phyloP scores from a whole-genome alignment of 345 rosid genomes.

The Eucalyptus marginata region DNA sequence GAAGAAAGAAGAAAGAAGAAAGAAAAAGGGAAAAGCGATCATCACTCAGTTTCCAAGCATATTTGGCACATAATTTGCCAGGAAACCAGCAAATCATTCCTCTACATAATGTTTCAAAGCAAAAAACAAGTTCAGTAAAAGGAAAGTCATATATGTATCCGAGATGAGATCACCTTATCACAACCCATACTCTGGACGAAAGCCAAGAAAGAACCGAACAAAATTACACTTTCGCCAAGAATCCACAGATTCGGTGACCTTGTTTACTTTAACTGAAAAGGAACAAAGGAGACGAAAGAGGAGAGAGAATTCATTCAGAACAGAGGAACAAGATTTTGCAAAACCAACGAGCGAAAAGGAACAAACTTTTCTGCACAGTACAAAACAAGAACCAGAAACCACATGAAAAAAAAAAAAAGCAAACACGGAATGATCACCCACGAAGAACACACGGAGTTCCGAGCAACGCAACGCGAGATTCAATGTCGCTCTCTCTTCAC shows the following conservation, averaged over 20 bases:
- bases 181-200: not conserved
- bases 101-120: not conserved
- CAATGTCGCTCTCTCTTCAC: not conserved
- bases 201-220: not conserved
- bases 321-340: not conserved
- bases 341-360: not conserved
- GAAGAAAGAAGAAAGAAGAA: not conserved
- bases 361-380: not conserved
- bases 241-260: not conserved
- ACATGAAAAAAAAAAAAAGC: not conserved
- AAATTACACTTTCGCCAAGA: not conserved
- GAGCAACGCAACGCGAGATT: not conserved
- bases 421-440: not conserved
- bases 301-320: not conserved
- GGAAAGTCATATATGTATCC: not conserved
- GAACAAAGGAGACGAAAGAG: not conserved
- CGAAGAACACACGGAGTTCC: not conserved
- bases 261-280: not conserved
- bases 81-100: not conserved
- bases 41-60: not conserved
- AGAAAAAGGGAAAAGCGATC: not conserved
- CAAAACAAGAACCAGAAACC: not conserved
- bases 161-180: not conserved
- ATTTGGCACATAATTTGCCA: not conserved
- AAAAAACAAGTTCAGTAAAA: not conserved